Percentiles rank a stretch among this genome's conserved stretches.
These are phyloP conservation scores for Coprinopsis cinerea DNA, from an alignment of 768 basidiomycete genomes.

Conservation along the genomic window DNA sequence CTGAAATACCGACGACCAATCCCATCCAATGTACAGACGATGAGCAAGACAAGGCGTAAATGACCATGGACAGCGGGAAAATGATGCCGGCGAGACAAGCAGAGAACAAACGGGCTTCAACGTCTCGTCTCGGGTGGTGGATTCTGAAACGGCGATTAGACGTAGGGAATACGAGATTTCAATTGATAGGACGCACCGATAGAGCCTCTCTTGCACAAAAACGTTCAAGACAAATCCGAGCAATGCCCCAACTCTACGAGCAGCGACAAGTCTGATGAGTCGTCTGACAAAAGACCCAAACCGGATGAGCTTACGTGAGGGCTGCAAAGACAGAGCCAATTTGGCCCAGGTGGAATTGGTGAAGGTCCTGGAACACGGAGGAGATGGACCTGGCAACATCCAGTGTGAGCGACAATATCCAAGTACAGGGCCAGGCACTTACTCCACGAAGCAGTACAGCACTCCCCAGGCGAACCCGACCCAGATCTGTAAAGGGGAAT, in stretches of 20 bases:
- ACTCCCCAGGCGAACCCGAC: slow-evolving; percentile 74
- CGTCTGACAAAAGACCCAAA: too few species aligned
- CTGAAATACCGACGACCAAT: slow-evolving; percentile 46
- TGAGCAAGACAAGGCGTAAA: slow-evolving; percentile 67
- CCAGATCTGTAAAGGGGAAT: slow-evolving; percentile 45
- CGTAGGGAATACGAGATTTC: background rate
- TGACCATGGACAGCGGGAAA: slow-evolving; percentile 56
- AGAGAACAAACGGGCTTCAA: slow-evolving; percentile 57
- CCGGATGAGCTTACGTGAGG: slow-evolving; percentile 38
- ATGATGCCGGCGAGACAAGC: slow-evolving; percentile 50
- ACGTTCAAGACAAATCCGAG: background rate
- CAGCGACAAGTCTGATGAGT: background rate
- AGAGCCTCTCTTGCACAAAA: background rate
- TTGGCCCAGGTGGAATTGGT: slow-evolving; percentile 54
- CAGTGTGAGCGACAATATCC: background rate
- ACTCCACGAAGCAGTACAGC: slow-evolving; percentile 63
- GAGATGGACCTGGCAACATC: slow-evolving; percentile 40
- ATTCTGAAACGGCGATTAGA: background rate
- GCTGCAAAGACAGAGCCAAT: slow-evolving; percentile 55
- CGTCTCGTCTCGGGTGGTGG: slow-evolving; percentile 21
- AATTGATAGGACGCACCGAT: background rate
- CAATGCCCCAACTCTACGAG: background rate
- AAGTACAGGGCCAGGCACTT: slow-evolving; percentile 12
- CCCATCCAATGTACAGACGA: slow-evolving; percentile 55
- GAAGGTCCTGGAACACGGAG: slow-evolving; percentile 49